phyloP scores from a whole-genome alignment of 2,329 filamentous ascomycete genomes.

The Macroventuria anomochaeta region DNA sequence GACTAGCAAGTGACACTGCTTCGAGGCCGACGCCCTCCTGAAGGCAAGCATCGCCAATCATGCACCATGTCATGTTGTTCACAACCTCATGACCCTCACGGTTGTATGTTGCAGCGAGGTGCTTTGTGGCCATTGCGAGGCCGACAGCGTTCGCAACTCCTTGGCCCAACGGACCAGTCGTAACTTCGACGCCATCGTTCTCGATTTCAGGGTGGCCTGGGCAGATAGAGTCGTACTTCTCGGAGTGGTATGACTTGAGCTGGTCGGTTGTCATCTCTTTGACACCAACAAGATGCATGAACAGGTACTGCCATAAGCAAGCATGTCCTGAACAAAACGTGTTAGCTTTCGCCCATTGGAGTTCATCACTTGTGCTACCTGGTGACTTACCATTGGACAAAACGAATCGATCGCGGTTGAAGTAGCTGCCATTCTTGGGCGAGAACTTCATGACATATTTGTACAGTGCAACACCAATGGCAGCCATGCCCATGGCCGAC shows the following conservation, averaged over 20 bases:
- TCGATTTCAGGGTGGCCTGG: constrained; percentile 66
- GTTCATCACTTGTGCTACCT: neutral
- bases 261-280: constrained; percentile 63
- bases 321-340: constrained; percentile 51
- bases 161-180: constrained; percentile 65
- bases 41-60: constrained; percentile 63
- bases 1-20: constrained; percentile 28
- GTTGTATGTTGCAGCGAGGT: constrained; percentile 68
- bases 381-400: constrained; percentile 51
- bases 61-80: constrained; percentile 62
- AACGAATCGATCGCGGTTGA: constrained; percentile 69
- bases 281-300: constrained; percentile 62
- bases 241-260: constrained; percentile 62
- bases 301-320: constrained; percentile 61
- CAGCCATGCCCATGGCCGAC: constrained; percentile 65
- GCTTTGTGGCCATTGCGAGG: constrained; percentile 60
- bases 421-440: constrained; percentile 61
- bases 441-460: constrained; percentile 69
- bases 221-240: constrained; percentile 55
- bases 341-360: neutral
- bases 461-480: constrained; percentile 66
- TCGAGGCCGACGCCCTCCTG: constrained; percentile 37
- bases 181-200: constrained; percentile 63
- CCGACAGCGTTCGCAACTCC: constrained; percentile 64
- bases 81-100: constrained; percentile 54